Percentiles rank a stretch among this genome's conserved stretches.
Evolutionary conservation across 75 land plant species (phyloP).

Genomic region (Cunninghamia lanceolata): DNA sequence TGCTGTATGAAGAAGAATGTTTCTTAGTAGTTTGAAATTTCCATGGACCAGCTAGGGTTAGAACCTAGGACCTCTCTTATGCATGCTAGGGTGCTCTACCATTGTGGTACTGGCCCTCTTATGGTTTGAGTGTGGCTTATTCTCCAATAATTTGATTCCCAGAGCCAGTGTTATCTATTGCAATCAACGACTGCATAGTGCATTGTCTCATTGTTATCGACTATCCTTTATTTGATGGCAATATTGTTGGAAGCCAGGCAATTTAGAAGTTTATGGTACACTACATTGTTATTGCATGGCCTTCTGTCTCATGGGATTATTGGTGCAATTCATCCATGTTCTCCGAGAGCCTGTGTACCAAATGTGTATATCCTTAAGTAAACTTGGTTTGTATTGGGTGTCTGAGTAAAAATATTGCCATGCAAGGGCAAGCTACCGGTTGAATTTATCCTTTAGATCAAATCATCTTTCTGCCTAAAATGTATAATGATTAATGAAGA

Average conservation of each 20-base stretch:
- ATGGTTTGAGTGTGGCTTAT: too few relatives aligned
- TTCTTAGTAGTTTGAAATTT: background rate
- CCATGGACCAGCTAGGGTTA: too few relatives aligned
- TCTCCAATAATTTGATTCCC: too few relatives aligned
- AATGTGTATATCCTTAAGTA: background rate
- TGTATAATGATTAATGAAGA: background rate
- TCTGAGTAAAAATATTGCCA: background rate
- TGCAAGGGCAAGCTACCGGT: background rate
- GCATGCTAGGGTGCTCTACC: too few relatives aligned
- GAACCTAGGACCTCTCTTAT: too few relatives aligned
- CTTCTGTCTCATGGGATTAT: background rate
- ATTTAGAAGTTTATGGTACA: background rate
- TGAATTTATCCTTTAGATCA: background rate
- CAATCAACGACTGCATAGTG: background rate
- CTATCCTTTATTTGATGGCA: background rate
- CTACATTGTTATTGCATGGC: background rate
- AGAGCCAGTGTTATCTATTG: background rate
- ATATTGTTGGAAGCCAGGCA: background rate
- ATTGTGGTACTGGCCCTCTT: too few relatives aligned
- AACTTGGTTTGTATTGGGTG: background rate
- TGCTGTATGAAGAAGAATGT: background rate
- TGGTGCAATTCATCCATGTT: background rate
- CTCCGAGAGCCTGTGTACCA: background rate
- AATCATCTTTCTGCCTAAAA: background rate
- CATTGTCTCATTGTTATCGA: background rate